Conservation (phyloP, 495 filamentous ascomycete genomes). For the Penicillium dipodomyicola region DNA sequence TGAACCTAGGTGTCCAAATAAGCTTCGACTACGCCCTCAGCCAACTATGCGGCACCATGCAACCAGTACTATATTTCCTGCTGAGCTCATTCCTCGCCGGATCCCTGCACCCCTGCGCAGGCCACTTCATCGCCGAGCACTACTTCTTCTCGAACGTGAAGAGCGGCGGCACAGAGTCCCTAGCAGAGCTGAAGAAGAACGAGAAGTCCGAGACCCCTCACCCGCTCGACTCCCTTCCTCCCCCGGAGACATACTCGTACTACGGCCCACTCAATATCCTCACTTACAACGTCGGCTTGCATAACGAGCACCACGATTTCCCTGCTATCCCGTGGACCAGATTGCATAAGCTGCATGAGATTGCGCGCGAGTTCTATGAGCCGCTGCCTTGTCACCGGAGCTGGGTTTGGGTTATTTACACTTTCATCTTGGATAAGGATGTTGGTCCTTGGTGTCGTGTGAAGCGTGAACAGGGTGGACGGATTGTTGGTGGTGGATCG, state of each 20-base stretch:
- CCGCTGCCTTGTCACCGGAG: conserved; percentile 82
- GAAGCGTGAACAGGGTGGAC: conserved; percentile 81
- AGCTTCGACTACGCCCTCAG: conserved; percentile 73
- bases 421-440: conserved; percentile 85
- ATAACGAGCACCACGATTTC: conserved; percentile 99
- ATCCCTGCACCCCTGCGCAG: conserved; percentile 88
- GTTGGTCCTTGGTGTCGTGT: conserved; percentile 89
- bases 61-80: conserved; percentile 72
- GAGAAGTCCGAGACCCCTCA: conserved; percentile 32
- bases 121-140: conserved; percentile 99
- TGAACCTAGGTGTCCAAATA: conserved; percentile 76
- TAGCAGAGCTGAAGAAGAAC: conserved; percentile 35
- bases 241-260: conserved; percentile 97
- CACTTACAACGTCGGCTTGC: conserved; percentile 94
- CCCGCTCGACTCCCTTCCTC: conserved; percentile 48
- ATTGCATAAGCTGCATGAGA: conserved; percentile 66
- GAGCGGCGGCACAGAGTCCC: conserved; percentile 56
- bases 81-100: conserved; percentile 90
- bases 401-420: conserved; percentile 92
- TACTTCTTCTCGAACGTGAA: conserved; percentile 85
- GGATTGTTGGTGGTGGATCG: conserved; percentile 56
- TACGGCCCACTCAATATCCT: conserved; percentile 90
- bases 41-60: conserved; percentile 49
- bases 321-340: conserved; percentile 94
- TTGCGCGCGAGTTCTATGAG: conserved; percentile 92